Evolutionary conservation across 352 stramenopile genomes (phyloP).

Genomic region (Globisporangium nodosum): DNA sequence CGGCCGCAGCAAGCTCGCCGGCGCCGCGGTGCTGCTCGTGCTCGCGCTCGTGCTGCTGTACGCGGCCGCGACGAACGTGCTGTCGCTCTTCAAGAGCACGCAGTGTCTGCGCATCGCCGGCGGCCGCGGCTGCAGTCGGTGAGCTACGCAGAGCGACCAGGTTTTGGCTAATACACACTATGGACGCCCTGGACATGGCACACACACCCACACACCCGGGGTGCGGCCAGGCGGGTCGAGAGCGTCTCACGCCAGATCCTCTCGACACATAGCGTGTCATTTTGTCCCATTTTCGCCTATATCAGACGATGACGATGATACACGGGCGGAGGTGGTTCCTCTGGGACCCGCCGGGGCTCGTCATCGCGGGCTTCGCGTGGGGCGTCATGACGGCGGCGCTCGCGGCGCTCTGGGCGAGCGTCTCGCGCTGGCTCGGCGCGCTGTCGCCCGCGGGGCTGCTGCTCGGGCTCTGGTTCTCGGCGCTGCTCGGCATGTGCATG

Average conservation of each 20-base stretch:
- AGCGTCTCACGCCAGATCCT: too few species aligned
- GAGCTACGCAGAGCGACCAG: neutral
- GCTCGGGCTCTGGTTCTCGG: slow-evolving; percentile 37
- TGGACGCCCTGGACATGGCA: too few species aligned
- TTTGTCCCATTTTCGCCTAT: too few species aligned
- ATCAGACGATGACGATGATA: neutral
- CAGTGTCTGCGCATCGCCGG: slow-evolving; percentile 40
- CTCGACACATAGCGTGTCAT: too few species aligned
- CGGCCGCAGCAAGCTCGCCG: slow-evolving; percentile 9
- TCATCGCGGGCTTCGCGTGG: slow-evolving; percentile 63
- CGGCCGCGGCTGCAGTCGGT: slow-evolving; percentile 26
- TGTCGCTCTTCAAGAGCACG: slow-evolving; percentile 49
- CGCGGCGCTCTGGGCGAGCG: slow-evolving; percentile 34
- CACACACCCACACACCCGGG: too few species aligned
- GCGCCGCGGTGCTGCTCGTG: slow-evolving; percentile 18
- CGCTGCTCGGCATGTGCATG: slow-evolving; percentile 64
- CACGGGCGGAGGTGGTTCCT: slow-evolving; percentile 39
- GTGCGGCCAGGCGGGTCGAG: too few species aligned
- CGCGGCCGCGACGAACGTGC: slow-evolving; percentile 27
- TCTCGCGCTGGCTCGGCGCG: slow-evolving; percentile 54
- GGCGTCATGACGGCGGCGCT: slow-evolving; percentile 38
- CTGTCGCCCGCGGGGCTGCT: slow-evolving; percentile 40
- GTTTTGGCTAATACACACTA: neutral
- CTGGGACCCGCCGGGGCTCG: slow-evolving; percentile 52
- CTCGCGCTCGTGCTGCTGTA: slow-evolving; percentile 14